phyloP scores from a whole-genome alignment of 257 asterid genomes.

The Leptodermis oblonga region DNA sequence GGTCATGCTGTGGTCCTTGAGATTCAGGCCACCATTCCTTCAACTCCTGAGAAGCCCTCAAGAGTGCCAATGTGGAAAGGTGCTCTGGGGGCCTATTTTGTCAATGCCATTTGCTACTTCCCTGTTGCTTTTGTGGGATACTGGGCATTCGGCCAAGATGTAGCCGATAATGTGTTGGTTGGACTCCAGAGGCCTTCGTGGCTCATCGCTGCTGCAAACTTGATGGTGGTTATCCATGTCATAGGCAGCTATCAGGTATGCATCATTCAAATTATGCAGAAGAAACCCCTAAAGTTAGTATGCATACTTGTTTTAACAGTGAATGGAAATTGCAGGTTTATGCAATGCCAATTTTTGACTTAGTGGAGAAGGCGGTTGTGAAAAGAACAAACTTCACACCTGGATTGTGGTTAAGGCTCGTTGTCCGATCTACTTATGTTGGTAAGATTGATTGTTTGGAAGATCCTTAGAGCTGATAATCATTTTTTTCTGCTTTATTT shows the following conservation, averaged over 20 bases:
- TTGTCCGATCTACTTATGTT: constrained; percentile 40
- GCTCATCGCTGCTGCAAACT: constrained; percentile 86
- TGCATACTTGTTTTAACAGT: too few species aligned
- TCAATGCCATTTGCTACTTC: constrained; percentile 70
- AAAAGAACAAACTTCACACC: constrained; percentile 36
- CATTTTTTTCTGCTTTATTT: not conserved
- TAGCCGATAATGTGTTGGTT: constrained; percentile 64
- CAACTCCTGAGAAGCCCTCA: constrained; percentile 85
- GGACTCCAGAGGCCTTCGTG: constrained; percentile 73
- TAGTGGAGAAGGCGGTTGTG: constrained; percentile 44
- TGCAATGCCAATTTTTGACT: constrained; percentile 86
- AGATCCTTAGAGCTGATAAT: not conserved
- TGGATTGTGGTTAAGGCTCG: constrained; percentile 23
- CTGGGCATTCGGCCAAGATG: constrained; percentile 85
- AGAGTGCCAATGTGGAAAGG: constrained; percentile 87
- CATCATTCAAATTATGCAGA: too few species aligned
- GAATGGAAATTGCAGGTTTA: constrained; percentile 47
- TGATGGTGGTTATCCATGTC: constrained; percentile 86
- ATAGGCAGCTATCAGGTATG: constrained; percentile 97
- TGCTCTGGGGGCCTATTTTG: constrained; percentile 71
- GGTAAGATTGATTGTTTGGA: constrained; percentile 36
- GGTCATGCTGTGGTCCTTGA: constrained; percentile 87
- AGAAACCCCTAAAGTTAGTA: not conserved
- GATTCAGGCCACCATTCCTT: constrained; percentile 87
- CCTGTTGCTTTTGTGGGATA: constrained; percentile 80